A percentile compares a stretch with the other conserved stretches of the same genome.
These are phyloP conservation scores for Asterionellopsis glacialis DNA, from an alignment of 108 stramenopile genomes.

Conservation along the genomic window DNA sequence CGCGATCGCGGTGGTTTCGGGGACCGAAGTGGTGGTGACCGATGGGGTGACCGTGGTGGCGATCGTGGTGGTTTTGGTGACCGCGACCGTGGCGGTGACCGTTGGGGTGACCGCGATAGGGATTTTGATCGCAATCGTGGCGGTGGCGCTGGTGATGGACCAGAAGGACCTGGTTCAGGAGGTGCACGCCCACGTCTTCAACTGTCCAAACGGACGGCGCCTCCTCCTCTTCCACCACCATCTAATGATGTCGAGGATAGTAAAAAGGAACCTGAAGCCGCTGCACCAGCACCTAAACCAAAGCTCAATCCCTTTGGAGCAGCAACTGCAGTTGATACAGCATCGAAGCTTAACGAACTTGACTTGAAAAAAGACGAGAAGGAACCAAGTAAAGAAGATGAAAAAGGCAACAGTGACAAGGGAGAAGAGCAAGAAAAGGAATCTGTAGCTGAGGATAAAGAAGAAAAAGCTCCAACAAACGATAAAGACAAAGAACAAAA, in stretches of 20 bases:
- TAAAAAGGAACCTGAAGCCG: background rate
- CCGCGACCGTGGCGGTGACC: slow-evolving; percentile 2
- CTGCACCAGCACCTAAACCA: slow-evolving; percentile 4
- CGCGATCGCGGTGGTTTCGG: slow-evolving; percentile 11
- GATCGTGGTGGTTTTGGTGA: slow-evolving; percentile 15
- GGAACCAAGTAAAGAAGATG: background rate
- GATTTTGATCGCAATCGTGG: slow-evolving; percentile 5
- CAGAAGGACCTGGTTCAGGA: background rate
- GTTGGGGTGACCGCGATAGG: slow-evolving; percentile 22
- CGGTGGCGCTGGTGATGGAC: slow-evolving; percentile 17
- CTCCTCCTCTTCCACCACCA: slow-evolving; percentile 4
- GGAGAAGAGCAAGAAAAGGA: slow-evolving; percentile 4
- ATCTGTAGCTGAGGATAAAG: slow-evolving; percentile 16
- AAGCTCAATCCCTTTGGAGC: slow-evolving; percentile 42
- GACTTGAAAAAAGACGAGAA: slow-evolving; percentile 2
- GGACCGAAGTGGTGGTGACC: slow-evolving; percentile 16
- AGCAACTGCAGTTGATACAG: slow-evolving; percentile 41
- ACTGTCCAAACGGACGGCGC: slow-evolving; percentile 38
- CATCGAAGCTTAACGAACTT: slow-evolving; percentile 13
- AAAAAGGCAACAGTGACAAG: slow-evolving; percentile 12
- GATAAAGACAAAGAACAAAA: slow-evolving; percentile 16
- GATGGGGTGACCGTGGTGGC: slow-evolving; percentile 9
- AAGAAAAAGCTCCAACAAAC: slow-evolving; percentile 11
- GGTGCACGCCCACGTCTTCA: slow-evolving; percentile 62
- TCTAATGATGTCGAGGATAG: slow-evolving; percentile 12